Evolutionary conservation across 805 yeast species (phyloP), one percentile per base, ranked within the genome.

Genomic region (Candida koratica): DNA sequence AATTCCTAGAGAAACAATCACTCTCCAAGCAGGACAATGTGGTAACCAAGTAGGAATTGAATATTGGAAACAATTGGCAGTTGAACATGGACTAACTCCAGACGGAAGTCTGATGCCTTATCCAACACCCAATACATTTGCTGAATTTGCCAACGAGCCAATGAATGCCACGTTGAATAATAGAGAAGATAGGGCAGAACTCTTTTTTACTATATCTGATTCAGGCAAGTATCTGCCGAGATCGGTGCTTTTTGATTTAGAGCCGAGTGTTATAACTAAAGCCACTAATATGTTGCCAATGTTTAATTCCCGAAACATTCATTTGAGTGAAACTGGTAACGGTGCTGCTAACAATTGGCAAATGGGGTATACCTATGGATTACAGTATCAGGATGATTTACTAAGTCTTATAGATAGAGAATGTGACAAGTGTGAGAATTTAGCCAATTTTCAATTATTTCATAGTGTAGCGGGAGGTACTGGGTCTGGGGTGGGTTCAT

Each of bases 381-480:
- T 73, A 19, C 63, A 67, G 29, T 74, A 82, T 44, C 73, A 73
- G 37, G 96, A 87, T 34, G 79, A 77, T n/a, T 65, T 94, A 25
- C 47, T 84, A 37, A 90, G 87, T 48, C 77, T 88, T 73, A 71
- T 93, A 17, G 96, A 88, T 52, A 72, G 93, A 37, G 97, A 93
- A 50, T 71, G 88, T 26, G 99, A 93, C 52, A 80, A 84, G 20
- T 81, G 95, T 46, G 97, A 94, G 44, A 82, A 82, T 38, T 64
- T 88, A 36, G 93, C 89, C 45, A 95, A 94, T 4, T 93, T 93
- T 57, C 95, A 88, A 65, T 62, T 93, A 45, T 58, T 89, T 34
- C 98, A 93, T 60, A 84, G 96, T 4, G 95, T 93, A 4, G 97
- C 97, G 0, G 99, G 99, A 24, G 99, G 99, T 25, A 93, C 98